Percentiles rank a stretch among this genome's conserved stretches.
phyloP scores from a whole-genome alignment of 768 basidiomycete genomes.

The Pisolithus orientalis region DNA sequence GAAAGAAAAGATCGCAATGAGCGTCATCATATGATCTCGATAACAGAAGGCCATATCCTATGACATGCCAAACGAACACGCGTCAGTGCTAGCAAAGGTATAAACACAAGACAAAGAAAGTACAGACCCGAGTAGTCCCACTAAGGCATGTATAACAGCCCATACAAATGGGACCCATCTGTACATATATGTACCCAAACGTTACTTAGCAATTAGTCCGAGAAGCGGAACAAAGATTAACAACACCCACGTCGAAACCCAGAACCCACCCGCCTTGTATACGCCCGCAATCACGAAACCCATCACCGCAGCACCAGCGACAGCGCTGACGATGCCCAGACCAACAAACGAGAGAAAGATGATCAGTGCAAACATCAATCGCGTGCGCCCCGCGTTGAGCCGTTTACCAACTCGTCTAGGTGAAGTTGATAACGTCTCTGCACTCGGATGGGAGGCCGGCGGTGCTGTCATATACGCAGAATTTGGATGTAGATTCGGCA shows the following conservation, averaged over 20 bases:
- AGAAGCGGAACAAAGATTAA: not conserved
- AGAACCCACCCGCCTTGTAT: conserved; percentile 31
- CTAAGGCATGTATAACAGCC: conserved; percentile 34
- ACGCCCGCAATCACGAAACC: conserved; percentile 34
- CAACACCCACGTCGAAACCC: conserved; percentile 36
- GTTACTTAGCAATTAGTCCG: not conserved
- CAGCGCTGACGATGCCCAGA: conserved; percentile 31
- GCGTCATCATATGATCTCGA: conserved; percentile 31
- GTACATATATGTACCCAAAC: not conserved
- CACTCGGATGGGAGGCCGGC: not conserved
- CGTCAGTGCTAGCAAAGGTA: not conserved
- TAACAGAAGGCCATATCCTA: conserved; percentile 39
- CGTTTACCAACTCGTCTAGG: conserved; percentile 10
- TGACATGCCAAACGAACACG: not conserved
- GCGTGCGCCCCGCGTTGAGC: conserved; percentile 31
- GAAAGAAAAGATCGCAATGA: not conserved
- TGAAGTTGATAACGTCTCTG: conserved; percentile 3
- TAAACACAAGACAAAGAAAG: not conserved
- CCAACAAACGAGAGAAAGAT: conserved; percentile 32
- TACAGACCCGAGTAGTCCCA: conserved; percentile 36
- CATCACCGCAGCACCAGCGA: conserved; percentile 33
- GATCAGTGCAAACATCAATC: conserved; percentile 34
- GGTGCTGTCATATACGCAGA: not conserved
- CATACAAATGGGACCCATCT: conserved; percentile 41
- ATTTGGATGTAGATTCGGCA: not conserved